phyloP scores from a whole-genome alignment of 2,329 filamentous ascomycete genomes.

The Aureobasidium sp. region DNA sequence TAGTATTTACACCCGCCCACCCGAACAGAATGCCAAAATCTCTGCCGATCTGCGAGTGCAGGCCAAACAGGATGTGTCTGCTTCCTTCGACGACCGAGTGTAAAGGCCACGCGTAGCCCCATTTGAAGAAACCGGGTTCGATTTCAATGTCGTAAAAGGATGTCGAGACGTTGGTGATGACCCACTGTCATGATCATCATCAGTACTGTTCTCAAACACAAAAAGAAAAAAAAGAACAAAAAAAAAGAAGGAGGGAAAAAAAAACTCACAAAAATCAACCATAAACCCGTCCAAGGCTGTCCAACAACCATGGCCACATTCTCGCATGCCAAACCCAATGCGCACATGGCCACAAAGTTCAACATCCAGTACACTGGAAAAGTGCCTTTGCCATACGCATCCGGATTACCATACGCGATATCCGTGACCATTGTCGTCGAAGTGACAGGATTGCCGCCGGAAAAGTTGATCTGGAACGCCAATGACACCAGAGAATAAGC shows the following conservation, averaged over 20 bases:
- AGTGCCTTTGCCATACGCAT: conserved; percentile 50
- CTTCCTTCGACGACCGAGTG: conserved; percentile 55
- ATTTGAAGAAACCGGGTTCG: conserved; percentile 52
- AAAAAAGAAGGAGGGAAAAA: conserved; percentile 28
- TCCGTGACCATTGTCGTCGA: conserved; percentile 35
- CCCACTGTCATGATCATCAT: conserved; percentile 23
- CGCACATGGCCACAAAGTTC: conserved; percentile 56
- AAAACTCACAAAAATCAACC: conserved; percentile 51
- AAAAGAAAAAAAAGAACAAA: conserved; percentile 35
- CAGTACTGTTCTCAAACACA: not conserved
- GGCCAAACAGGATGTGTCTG: conserved; percentile 54
- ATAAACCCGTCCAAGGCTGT: conserved; percentile 54
- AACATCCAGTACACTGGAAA: conserved; percentile 52
- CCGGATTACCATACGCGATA: conserved; percentile 36
- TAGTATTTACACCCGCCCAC: conserved; percentile 49
- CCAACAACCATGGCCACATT: conserved; percentile 59
- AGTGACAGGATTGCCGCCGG: conserved; percentile 35
- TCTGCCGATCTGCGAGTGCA: conserved; percentile 51
- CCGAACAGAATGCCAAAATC: conserved; percentile 56
- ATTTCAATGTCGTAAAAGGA: conserved; percentile 55
- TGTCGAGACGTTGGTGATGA: conserved; percentile 58
- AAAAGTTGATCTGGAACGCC: conserved; percentile 57
- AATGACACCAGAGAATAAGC: conserved; percentile 58
- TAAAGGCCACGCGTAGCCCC: conserved; percentile 58
- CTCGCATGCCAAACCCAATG: conserved; percentile 56